Evolutionary conservation across 2,329 filamentous ascomycete genomes (phyloP).

Genomic region (Diplodia mutila): DNA sequence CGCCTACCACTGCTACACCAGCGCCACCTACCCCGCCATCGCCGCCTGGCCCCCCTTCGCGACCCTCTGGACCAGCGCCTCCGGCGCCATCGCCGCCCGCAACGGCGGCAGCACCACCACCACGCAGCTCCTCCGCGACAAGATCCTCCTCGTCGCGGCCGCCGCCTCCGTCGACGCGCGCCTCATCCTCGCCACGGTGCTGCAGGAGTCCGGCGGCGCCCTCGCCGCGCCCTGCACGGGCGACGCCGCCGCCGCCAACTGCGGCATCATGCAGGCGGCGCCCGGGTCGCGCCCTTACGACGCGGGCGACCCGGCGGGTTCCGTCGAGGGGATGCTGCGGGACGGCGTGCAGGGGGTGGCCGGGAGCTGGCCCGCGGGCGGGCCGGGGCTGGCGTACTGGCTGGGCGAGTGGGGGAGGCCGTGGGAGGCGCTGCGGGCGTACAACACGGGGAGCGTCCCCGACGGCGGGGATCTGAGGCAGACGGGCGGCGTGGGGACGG

Average conservation of each 20-base stretch:
- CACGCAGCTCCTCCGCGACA: neutral
- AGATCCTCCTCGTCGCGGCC: slow-evolving; percentile 26
- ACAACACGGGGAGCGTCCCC: slow-evolving; percentile 25
- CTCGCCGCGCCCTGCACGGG: slow-evolving; percentile 28
- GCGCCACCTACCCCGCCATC: neutral
- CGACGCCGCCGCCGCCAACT: slow-evolving; percentile 26
- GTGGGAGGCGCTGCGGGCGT: slow-evolving; percentile 28
- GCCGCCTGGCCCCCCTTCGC: slow-evolving; percentile 8
- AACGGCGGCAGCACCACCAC: neutral
- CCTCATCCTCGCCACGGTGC: slow-evolving; percentile 31
- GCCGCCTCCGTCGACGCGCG: slow-evolving; percentile 28
- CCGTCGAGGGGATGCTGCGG: slow-evolving; percentile 30
- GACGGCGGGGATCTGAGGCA: slow-evolving; percentile 17
- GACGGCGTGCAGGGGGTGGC: slow-evolving; percentile 29
- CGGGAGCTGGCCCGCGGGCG: slow-evolving; percentile 19
- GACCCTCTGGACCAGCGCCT: slow-evolving; percentile 1
- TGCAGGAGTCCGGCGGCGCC: slow-evolving; percentile 30
- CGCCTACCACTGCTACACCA: slow-evolving; percentile 6
- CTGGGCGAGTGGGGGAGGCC: slow-evolving; percentile 21
- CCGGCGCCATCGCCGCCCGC: neutral
- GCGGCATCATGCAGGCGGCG: slow-evolving; percentile 30
- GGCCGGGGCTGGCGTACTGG: slow-evolving; percentile 25
- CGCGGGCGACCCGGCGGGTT: slow-evolving; percentile 5
- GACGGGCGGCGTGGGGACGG: slow-evolving; percentile 19
- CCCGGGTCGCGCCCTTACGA: slow-evolving; percentile 27